A percentile compares a stretch with the other conserved stretches of the same genome.
Evolutionary conservation across 2,329 filamentous ascomycete genomes (phyloP).

Genomic region (Lecanicillium sp.): DNA sequence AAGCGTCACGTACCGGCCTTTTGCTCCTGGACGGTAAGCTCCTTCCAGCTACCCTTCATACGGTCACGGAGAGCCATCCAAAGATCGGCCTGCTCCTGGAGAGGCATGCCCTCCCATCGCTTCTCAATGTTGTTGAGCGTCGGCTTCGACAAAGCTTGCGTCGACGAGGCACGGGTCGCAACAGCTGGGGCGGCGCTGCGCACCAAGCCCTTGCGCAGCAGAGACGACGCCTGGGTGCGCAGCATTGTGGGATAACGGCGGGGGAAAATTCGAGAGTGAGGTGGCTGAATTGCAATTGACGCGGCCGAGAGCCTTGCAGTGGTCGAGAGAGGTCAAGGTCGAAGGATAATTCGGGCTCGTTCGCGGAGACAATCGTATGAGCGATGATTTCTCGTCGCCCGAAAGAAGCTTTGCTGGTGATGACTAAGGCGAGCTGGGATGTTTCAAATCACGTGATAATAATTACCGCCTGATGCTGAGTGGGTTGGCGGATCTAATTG

Average conservation of each 20-base stretch:
- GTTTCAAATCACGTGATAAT: conserved; percentile 12
- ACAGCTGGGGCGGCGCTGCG: conserved; percentile 36
- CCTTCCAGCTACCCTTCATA: conserved; percentile 97
- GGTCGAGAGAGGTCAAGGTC: conserved; percentile 14
- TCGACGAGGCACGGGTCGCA: conserved; percentile 50
- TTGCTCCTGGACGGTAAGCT: conserved; percentile 95
- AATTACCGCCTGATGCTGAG: conserved; percentile 8
- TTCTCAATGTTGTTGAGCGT: conserved; percentile 98
- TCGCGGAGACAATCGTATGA: conserved; percentile 21
- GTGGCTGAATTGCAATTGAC: conserved; percentile 24
- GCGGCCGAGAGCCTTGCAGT: conserved; percentile 12
- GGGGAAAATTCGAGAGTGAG: conserved; percentile 8
- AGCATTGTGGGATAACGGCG: conserved; percentile 35
- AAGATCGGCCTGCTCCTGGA: conserved; percentile 97
- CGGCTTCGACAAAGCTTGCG: conserved; percentile 95
- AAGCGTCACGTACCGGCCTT: conserved; percentile 76
- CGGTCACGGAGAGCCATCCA: conserved; percentile 98
- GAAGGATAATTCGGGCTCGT: conserved; percentile 7
- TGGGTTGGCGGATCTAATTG: conserved; percentile 12
- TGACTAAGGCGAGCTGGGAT: conserved; percentile 12
- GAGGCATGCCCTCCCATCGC: conserved; percentile 96
- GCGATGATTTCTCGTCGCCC: conserved; percentile 12
- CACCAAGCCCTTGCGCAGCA: conserved; percentile 42
- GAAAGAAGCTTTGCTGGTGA: conserved; percentile 16
- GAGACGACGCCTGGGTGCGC: conserved; percentile 43